Evolutionary conservation across 371 early-diverging fungal genomes (phyloP).

Genomic region (Actinomucor elegans): DNA sequence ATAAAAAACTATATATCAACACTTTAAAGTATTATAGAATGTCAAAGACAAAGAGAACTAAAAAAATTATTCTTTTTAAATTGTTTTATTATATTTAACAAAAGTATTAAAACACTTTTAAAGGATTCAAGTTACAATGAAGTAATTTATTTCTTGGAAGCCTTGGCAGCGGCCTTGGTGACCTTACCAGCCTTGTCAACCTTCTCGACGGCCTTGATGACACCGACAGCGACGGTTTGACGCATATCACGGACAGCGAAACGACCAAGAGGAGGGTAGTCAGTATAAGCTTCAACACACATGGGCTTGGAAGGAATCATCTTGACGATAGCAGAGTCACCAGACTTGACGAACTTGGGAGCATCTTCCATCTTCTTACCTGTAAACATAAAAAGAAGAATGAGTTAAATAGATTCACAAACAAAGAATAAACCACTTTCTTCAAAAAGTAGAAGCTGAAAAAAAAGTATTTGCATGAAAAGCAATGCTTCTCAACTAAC

Average conservation of each 20-base stretch:
- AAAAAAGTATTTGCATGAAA: too few species aligned
- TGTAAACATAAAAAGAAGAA: constrained; percentile 25
- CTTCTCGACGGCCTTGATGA: constrained; percentile 95
- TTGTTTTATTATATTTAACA: too few species aligned
- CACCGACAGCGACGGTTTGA: constrained; percentile 93
- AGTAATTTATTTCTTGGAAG: constrained; percentile 70
- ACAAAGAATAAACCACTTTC: too few species aligned
- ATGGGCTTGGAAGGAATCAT: constrained; percentile 95
- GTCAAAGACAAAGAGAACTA: not conserved
- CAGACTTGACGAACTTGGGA: constrained; percentile 87
- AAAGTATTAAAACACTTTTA: too few species aligned
- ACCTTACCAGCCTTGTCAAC: constrained; percentile 62
- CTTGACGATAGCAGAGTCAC: constrained; percentile 95
- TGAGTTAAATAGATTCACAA: too few species aligned
- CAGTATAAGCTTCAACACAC: constrained; percentile 93
- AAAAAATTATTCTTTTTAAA: too few species aligned
- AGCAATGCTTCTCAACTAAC: too few species aligned
- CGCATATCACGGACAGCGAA: constrained; percentile 98
- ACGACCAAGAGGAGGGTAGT: constrained; percentile 94
- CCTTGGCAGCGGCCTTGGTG: constrained; percentile 71
- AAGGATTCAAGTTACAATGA: not conserved
- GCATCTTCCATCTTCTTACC: constrained; percentile 47
- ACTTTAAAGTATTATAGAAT: too few species aligned
- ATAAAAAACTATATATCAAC: too few species aligned
- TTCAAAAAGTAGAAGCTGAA: too few species aligned